These are phyloP conservation scores for Beta vulgaris DNA, from an alignment of 148 eudicot genomes.

Conservation along the genomic window DNA sequence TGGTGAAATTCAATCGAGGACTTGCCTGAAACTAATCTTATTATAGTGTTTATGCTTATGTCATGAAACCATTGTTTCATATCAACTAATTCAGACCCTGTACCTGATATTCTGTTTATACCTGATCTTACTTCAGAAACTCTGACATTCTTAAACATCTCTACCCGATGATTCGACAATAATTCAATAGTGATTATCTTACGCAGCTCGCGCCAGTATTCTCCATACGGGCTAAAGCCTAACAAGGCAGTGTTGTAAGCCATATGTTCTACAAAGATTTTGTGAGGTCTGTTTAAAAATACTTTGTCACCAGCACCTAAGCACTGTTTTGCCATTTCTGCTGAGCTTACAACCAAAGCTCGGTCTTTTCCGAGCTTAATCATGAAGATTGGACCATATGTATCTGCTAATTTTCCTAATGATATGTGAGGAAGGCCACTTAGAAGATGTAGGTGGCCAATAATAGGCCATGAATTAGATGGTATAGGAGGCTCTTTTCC, in stretches of 20 bases:
- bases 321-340: too few species aligned
- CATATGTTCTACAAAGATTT: too few species aligned
- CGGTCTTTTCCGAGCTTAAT: not conserved
- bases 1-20: slow-evolving; percentile 17
- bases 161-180: slow-evolving; percentile 31
- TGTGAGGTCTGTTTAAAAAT: too few species aligned
- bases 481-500: too few species aligned
- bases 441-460: too few species aligned
- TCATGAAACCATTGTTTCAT: slow-evolving; percentile 49
- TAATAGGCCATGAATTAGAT: too few species aligned
- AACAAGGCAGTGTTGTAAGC: slow-evolving; percentile 42
- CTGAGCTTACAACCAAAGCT: not conserved
- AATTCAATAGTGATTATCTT: slow-evolving; percentile 30
- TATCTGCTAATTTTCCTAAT: too few species aligned
- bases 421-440: too few species aligned
- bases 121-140: slow-evolving; percentile 26
- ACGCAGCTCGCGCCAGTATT: slow-evolving; percentile 49
- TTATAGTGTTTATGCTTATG: slow-evolving; percentile 28
- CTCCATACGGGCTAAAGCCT: slow-evolving; percentile 33
- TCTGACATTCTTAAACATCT: slow-evolving; percentile 23
- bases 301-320: too few species aligned
- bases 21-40: slow-evolving; percentile 40
- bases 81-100: slow-evolving; percentile 17
- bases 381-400: too few species aligned
- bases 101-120: slow-evolving; percentile 8